phyloP scores from a whole-genome alignment of 2,329 filamentous ascomycete genomes.

The Beauveria bassiana region DNA sequence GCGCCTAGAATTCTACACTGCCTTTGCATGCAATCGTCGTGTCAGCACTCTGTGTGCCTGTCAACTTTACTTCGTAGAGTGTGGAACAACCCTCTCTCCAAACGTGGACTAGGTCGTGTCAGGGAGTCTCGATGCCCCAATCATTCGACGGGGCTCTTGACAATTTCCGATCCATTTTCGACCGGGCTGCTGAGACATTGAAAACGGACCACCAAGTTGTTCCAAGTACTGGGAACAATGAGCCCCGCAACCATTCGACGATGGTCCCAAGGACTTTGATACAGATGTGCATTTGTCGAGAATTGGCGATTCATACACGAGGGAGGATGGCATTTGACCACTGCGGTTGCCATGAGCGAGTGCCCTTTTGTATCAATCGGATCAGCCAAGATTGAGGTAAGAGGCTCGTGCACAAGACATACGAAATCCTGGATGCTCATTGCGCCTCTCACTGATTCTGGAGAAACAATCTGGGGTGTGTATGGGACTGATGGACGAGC shows the following conservation, averaged over 20 bases:
- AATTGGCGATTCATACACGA: background rate
- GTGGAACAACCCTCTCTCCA: background rate
- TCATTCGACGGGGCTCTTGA: conserved; percentile 1
- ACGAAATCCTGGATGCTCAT: background rate
- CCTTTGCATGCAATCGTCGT: background rate
- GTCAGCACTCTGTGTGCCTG: background rate
- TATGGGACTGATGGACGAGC: background rate
- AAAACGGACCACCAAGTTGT: background rate
- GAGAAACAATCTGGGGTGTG: conserved; percentile 9
- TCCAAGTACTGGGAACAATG: background rate
- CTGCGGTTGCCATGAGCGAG: background rate
- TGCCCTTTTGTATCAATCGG: background rate
- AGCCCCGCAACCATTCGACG: background rate
- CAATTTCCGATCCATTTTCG: conserved; percentile 27
- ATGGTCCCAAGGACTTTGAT: background rate
- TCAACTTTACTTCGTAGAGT: background rate
- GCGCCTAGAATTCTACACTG: background rate
- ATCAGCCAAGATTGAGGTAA: background rate
- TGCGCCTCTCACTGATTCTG: background rate
- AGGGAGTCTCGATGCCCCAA: background rate
- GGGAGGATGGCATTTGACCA: background rate
- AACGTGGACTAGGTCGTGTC: background rate
- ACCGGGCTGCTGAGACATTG: conserved; percentile 24
- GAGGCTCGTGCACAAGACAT: background rate
- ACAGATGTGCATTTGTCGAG: no score